phyloP scores from a whole-genome alignment of 2,329 filamentous ascomycete genomes.

The Aspergillus fumigatiaffinis region DNA sequence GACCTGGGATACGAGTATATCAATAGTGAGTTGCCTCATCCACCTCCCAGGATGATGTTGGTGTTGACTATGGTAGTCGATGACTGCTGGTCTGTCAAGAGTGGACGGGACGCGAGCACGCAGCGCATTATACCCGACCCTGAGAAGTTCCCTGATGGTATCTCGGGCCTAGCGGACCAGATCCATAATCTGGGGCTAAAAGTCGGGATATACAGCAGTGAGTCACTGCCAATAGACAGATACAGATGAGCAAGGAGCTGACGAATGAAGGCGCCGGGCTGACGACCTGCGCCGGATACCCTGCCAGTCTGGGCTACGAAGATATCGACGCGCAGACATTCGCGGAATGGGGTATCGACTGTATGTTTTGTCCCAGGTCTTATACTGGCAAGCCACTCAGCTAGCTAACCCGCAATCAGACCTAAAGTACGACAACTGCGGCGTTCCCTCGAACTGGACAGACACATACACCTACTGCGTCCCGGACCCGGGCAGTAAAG shows the following conservation, averaged over 20 bases:
- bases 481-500: constrained; percentile 35
- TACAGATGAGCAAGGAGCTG: neutral
- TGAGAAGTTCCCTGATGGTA: constrained; percentile 56
- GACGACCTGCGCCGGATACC: constrained; percentile 54
- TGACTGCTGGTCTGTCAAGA: constrained; percentile 57
- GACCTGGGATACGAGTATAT: constrained; percentile 51
- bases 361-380: constrained; percentile 11
- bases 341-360: constrained; percentile 58
- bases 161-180: constrained; percentile 50
- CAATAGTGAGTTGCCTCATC: constrained; percentile 21
- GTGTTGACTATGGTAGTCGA: constrained; percentile 41
- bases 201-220: constrained; percentile 59
- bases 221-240: neutral
- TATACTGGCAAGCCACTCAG: neutral
- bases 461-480: constrained; percentile 41
- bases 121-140: constrained; percentile 46
- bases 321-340: constrained; percentile 56
- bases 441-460: constrained; percentile 35
- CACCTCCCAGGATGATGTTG: neutral
- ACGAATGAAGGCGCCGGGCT: constrained; percentile 25
- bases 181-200: constrained; percentile 58
- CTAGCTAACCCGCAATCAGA: constrained; percentile 30
- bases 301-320: constrained; percentile 56
- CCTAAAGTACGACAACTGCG: constrained; percentile 58
- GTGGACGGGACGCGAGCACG: constrained; percentile 40